Evolutionary conservation across 2,329 filamentous ascomycete genomes (phyloP), one percentile per base, ranked within the genome.

Genomic region (Calonectria pteridis): DNA sequence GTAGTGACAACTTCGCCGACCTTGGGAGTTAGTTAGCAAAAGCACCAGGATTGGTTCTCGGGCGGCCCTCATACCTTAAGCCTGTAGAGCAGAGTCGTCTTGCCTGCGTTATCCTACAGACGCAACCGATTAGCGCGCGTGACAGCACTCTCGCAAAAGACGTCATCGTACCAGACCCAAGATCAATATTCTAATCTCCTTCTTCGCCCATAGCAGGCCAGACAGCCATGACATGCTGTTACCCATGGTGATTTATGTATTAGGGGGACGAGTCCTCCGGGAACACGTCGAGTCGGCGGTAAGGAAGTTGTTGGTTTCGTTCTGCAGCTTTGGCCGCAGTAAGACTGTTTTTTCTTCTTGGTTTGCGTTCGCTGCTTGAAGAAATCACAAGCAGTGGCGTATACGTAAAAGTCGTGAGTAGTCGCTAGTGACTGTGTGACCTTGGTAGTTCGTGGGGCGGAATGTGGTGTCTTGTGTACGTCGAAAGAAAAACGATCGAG

Each of bases 1-100:
- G 97, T 99, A 75, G 97, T 98, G 78, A 99, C 97, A 55, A 99
- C 97, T 85, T 99, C 97, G 83, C 97, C 97, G 83, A 99, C 98
- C 95, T 98, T 84, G 49, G 7, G 33, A 29, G 40, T 13, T n/a
- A n/a, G 73, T 75, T 67, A 80, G 77, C 63, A 66, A 43, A 28
- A 58, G 73, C 55, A 11, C 18, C 40, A 28, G 14, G 23, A 18
- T 35, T 37, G 37, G 23, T 18, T 20, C 26, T 62, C 28, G 46
- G 29, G 64, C 51, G 40, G 43, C 31, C 26, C 3, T 55, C 82
- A 76, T 73, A 97, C 95, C 93, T 98, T 98, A 79, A 99, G 88
- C 86, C 96, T 94, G 88, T 99, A 99, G 72, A 99, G 89, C 73
- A 99, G 89, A 37, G 97, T 99, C 53, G 97, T 99, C 88, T 99